A percentile compares a stretch with the other conserved stretches of the same genome.
Evolutionary conservation across 768 basidiomycete species (phyloP).

Genomic region (Suillus tomentosus): DNA sequence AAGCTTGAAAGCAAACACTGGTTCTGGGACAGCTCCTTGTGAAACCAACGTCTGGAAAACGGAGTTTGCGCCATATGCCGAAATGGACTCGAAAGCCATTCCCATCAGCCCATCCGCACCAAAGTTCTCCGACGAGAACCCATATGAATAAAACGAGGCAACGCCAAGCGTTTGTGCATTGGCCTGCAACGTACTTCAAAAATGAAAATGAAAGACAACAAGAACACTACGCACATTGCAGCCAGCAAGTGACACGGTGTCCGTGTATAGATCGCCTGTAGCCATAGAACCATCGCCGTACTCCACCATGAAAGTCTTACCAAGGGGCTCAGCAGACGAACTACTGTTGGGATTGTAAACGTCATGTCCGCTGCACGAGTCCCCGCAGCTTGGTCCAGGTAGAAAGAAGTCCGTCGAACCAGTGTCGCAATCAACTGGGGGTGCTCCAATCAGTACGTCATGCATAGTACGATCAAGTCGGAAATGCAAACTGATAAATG

Average conservation of each 20-base stretch:
- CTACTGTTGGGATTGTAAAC: conserved; percentile 38
- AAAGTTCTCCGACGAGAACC: conserved; percentile 18
- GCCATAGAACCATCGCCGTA: conserved; percentile 49
- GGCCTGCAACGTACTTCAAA: conserved; percentile 26
- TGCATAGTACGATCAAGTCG: neutral
- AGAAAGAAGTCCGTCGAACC: conserved; percentile 38
- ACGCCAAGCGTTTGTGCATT: conserved; percentile 25
- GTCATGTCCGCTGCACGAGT: conserved; percentile 36
- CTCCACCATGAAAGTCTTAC: conserved; percentile 32
- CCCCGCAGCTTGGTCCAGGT: conserved; percentile 29
- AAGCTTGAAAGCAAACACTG: conserved; percentile 43
- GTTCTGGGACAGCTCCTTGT: conserved; percentile 35
- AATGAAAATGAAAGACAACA: conserved; percentile 1
- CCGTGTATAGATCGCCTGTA: conserved; percentile 40
- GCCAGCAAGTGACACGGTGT: conserved; percentile 42
- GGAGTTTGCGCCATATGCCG: conserved; percentile 36
- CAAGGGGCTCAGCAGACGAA: conserved; percentile 29
- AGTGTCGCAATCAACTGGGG: conserved; percentile 36
- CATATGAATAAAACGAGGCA: conserved; percentile 22
- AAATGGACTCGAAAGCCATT: conserved; percentile 45
- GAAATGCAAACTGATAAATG: conserved; percentile 22
- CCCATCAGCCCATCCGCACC: conserved; percentile 39
- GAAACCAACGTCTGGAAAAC: conserved; percentile 46
- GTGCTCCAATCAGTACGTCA: neutral
- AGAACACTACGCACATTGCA: conserved; percentile 21